A percentile compares a stretch with the other conserved stretches of the same genome.
phyloP scores from a whole-genome alignment of 495 filamentous ascomycete genomes.

The Aspergillus funiculosus region DNA sequence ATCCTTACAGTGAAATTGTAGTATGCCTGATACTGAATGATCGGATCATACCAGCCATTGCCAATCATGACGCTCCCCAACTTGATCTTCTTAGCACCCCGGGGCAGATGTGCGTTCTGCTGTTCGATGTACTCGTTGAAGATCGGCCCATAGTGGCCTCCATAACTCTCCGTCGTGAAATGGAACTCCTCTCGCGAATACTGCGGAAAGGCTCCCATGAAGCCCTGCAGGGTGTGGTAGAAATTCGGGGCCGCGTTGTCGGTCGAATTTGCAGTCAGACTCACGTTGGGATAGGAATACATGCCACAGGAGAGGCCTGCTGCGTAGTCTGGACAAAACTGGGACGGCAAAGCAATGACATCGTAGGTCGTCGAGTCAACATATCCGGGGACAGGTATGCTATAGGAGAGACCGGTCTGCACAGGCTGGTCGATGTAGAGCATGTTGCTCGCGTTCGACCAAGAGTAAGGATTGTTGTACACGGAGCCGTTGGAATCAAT shows the following conservation, averaged over 20 bases:
- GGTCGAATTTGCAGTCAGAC: slow-evolving; percentile 50
- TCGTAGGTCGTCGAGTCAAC: slow-evolving; percentile 2
- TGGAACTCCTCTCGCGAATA: slow-evolving; percentile 52
- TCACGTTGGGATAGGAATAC: slow-evolving; percentile 46
- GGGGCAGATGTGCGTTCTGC: slow-evolving; percentile 45
- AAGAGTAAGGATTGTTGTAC: slow-evolving; percentile 52
- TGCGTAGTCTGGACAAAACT: slow-evolving; percentile 52
- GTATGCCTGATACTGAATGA: slow-evolving; percentile 57
- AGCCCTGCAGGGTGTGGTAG: slow-evolving; percentile 56
- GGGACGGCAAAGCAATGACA: slow-evolving; percentile 33
- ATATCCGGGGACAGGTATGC: slow-evolving; percentile 31
- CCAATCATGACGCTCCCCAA: slow-evolving; percentile 53
- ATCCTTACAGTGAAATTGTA: slow-evolving; percentile 55
- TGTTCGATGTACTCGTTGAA: slow-evolving; percentile 50
- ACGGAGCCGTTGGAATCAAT: slow-evolving; percentile 45
- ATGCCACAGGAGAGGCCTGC: slow-evolving; percentile 45
- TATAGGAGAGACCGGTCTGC: slow-evolving; percentile 56
- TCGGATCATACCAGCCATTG: slow-evolving; percentile 55
- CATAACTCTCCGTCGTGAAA: slow-evolving; percentile 56
- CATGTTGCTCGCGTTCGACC: slow-evolving; percentile 56
- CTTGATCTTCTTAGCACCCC: slow-evolving; percentile 30
- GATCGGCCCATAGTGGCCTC: slow-evolving; percentile 56
- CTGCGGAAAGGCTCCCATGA: slow-evolving; percentile 58
- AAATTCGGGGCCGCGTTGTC: slow-evolving; percentile 50
- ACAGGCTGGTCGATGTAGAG: slow-evolving; percentile 60